phyloP scores from a whole-genome alignment of 1,284 basidiomycete species.

The Fomitiporia mediterranea region DNA sequence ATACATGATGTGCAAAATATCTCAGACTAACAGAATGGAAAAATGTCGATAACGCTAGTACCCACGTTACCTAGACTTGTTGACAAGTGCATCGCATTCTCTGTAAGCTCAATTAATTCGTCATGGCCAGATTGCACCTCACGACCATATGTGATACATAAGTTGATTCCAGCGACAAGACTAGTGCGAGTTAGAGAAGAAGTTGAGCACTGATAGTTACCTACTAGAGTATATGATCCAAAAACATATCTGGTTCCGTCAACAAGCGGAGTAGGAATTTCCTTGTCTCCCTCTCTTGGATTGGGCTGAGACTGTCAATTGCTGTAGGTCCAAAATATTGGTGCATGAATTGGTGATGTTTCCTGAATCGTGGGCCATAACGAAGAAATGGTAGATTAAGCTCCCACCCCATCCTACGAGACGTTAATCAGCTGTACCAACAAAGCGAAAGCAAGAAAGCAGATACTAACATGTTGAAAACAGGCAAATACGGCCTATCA shows the following conservation, averaged over 20 bases:
- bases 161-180: not conserved
- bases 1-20: not conserved
- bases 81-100: slow-evolving; percentile 2
- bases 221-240: slow-evolving; percentile 26
- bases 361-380: slow-evolving; percentile 29
- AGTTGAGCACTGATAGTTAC: slow-evolving; percentile 9
- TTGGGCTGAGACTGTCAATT: slow-evolving; percentile 22
- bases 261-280: slow-evolving; percentile 24
- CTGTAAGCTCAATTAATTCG: not conserved
- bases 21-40: slow-evolving; percentile 12
- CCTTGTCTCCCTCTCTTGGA: slow-evolving; percentile 26
- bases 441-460: not conserved
- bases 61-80: slow-evolving; percentile 1
- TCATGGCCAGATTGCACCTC: slow-evolving; percentile 3
- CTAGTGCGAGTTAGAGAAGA: not conserved
- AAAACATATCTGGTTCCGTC: slow-evolving; percentile 23
- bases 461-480: slow-evolving; percentile 19
- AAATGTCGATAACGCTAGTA: not conserved
- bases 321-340: slow-evolving; percentile 25
- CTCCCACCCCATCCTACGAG: slow-evolving; percentile 25
- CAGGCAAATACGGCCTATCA: slow-evolving; percentile 28
- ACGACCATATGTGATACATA: slow-evolving; percentile 8
- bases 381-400: slow-evolving; percentile 24
- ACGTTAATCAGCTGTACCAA: not conserved
- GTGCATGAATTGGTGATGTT: slow-evolving; percentile 30